Conservation (phyloP, 306 rosid genomes). For the Pterocarpus santalinus region DNA sequence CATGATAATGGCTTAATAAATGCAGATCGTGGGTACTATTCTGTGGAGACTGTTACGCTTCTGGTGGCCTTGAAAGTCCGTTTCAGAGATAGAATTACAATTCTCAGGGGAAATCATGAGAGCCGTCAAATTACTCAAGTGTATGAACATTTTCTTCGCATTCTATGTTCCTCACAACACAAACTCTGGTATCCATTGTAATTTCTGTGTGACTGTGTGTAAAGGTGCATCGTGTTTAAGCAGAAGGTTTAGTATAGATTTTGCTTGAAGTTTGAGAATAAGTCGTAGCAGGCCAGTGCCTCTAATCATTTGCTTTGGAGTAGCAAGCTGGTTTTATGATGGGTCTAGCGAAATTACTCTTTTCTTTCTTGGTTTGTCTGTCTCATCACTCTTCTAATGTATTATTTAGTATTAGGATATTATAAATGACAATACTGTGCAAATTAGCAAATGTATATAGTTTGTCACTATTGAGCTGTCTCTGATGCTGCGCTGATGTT, state of each 20-base stretch:
- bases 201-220: neutral
- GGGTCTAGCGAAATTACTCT: slow-evolving; percentile 8
- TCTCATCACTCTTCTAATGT: slow-evolving; percentile 18
- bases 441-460: neutral
- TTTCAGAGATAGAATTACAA: slow-evolving; percentile 93
- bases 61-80: slow-evolving; percentile 97
- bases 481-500: neutral
- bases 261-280: neutral
- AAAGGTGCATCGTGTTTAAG: slow-evolving; percentile 13
- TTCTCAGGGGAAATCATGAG: slow-evolving; percentile 97
- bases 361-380: slow-evolving; percentile 15
- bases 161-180: slow-evolving; percentile 34
- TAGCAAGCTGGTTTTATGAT: slow-evolving; percentile 9
- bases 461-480: slow-evolving; percentile 22
- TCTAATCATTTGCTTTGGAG: slow-evolving; percentile 24
- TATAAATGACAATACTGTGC: neutral
- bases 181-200: neutral
- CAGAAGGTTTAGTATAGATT: slow-evolving; percentile 30
- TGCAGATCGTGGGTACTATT: slow-evolving; percentile 77
- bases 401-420: slow-evolving; percentile 1
- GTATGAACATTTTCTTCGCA: slow-evolving; percentile 60
- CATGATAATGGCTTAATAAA: slow-evolving; percentile 45
- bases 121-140: slow-evolving; percentile 99
- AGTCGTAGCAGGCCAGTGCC: neutral
- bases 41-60: slow-evolving; percentile 98